These are phyloP conservation scores for Oryza longistaminata DNA, from an alignment of 176 grass and related monocot genomes.

Conservation along the genomic window DNA sequence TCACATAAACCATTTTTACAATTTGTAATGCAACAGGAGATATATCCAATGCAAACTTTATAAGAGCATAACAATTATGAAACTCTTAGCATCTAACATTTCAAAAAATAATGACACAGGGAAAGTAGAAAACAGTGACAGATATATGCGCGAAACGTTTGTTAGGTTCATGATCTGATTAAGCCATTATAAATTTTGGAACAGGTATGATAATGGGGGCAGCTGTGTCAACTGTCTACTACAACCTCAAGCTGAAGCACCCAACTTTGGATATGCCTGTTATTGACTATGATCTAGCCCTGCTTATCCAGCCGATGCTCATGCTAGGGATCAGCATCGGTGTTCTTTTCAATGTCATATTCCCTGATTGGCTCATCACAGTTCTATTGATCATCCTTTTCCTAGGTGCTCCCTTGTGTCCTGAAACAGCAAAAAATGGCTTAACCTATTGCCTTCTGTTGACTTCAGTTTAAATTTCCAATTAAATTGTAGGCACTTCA, in stretches of 20 bases:
- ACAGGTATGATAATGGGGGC: slow-evolving; percentile 86
- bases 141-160: neutral
- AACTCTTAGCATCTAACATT: neutral
- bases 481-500: slow-evolving; percentile 54
- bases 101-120: neutral
- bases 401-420: slow-evolving; percentile 43
- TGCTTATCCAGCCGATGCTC: slow-evolving; percentile 85
- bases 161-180: neutral
- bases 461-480: neutral
- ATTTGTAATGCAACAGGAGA: neutral
- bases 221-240: slow-evolving; percentile 70
- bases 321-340: slow-evolving; percentile 87
- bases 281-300: slow-evolving; percentile 78
- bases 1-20: neutral
- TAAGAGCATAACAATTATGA: neutral
- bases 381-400: slow-evolving; percentile 67
- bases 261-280: slow-evolving; percentile 68
- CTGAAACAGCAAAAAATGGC: neutral
- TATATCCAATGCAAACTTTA: neutral
- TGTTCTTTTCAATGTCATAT: slow-evolving; percentile 70
- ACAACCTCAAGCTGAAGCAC: slow-evolving; percentile 78
- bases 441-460: neutral
- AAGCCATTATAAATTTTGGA: slow-evolving; percentile 2
- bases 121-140: neutral
- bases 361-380: slow-evolving; percentile 77